Conservation (phyloP, 176 grass and related monocot genomes). For the Alopecurus myosuroides region DNA sequence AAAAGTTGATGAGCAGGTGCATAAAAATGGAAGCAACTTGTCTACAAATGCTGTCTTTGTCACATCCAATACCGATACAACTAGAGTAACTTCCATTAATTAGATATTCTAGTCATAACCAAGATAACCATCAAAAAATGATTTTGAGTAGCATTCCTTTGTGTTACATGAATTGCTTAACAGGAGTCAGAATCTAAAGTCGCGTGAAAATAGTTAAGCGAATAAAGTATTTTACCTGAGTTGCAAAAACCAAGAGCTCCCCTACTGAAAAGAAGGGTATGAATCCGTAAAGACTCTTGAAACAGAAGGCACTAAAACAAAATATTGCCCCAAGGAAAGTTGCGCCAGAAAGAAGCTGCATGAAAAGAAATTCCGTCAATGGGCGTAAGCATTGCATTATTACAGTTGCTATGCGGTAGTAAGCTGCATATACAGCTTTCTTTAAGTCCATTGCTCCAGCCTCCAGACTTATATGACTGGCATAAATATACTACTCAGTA, state of each 20-base stretch:
- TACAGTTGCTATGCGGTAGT: background rate
- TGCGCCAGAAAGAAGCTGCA: constrained; percentile 84
- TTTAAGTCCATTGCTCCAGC: background rate
- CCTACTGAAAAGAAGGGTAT: constrained; percentile 77
- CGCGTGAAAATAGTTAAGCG: background rate
- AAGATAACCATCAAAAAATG: background rate
- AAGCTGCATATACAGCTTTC: background rate
- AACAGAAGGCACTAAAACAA: constrained; percentile 97
- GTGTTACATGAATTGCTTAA: background rate
- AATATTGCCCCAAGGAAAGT: constrained; percentile 94
- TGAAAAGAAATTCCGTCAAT: constrained; percentile 8
- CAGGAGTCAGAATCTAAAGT: background rate
- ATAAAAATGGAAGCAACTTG: background rate
- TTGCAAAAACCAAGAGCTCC: constrained; percentile 92
- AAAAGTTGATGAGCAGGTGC: background rate
- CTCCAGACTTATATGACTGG: background rate
- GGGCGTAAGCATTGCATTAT: background rate
- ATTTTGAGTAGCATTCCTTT: background rate
- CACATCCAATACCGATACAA: background rate
- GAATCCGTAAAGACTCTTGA: constrained; percentile 97
- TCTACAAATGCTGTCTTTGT: background rate
- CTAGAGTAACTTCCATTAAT: background rate
- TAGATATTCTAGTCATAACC: background rate
- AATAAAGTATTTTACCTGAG: constrained; percentile 60
- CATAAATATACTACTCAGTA: background rate